Base-by-base conservation (phyloP, 495 filamentous ascomycete species). In the Penicillium diatomitis region DNA sequence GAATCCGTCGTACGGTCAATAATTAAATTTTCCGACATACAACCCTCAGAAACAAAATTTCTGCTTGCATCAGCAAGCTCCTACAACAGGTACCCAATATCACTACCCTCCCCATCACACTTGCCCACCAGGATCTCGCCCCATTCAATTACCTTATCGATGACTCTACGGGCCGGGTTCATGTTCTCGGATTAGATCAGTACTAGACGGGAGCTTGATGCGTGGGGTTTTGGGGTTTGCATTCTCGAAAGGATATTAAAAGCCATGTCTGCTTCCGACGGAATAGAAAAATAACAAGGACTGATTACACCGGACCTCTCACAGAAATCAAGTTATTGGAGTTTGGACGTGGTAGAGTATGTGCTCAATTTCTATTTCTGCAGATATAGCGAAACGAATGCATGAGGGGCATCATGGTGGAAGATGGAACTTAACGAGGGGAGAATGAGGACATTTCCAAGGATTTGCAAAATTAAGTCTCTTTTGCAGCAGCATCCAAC, bases 61-160 rank as follows among this genome's bases (percentile, higher is more conserved):
- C 34, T 44, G 3, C 45, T 52, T 52, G 28, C 8, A 52, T 52
- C 20, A 48, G 38, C 45, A 48, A 48, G 31, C 50, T 52, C 39
- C 12, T 40, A 45, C 45, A 33, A 44, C 40, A 35, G 45, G 10
- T 52, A 48, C 45, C 6, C 30, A 10, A 44, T 52, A 11, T 52
- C 45, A 31, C 50, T 30, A 8, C 36, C 31, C 50, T 52, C 30
- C 45, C 44, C 12, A n/a, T 48, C 6, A 37, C 41, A 44, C 45
- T 48, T 44, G 33, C 45, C 39, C 41, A 52, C 28, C 33, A 48
- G 39, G 50, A 52, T 44, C 50, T 48, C 40, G 6, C 41, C 32
- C 50, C 35, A 48, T 48, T 52, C 41, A 48, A 52, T 48, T 52
- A 52, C 36, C 45, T 52, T 20, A 40, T 52, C 30, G 36, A 52